Conservation (phyloP, 805 yeast species). For the Cyberlindnera sargentensis region DNA sequence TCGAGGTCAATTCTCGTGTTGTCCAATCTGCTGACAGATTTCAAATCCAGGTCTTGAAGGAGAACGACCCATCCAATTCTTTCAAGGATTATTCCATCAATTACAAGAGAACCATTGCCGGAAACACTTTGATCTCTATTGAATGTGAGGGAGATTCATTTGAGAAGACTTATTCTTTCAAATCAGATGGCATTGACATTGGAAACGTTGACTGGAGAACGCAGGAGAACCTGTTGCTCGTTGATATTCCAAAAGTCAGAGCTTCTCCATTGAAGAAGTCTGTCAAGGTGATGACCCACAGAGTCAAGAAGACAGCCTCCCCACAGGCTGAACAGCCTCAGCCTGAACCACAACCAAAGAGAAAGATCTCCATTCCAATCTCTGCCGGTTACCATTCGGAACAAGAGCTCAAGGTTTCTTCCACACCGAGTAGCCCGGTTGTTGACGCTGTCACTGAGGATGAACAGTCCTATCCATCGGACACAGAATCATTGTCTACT, state of each 20-base stretch:
- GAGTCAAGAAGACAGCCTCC: not conserved
- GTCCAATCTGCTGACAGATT: slow-evolving; percentile 2
- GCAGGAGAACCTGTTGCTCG: slow-evolving; percentile 4
- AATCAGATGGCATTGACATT: slow-evolving; percentile 8
- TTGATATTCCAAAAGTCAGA: slow-evolving; percentile 14
- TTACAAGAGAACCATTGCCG: slow-evolving; percentile 6
- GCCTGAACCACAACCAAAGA: not conserved
- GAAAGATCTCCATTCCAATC: not conserved
- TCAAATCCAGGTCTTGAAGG: slow-evolving; percentile 15
- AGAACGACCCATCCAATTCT: slow-evolving; percentile 7
- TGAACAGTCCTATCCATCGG: not conserved
- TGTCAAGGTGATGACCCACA: not conserved
- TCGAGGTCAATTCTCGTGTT: slow-evolving; percentile 5
- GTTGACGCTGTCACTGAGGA: not conserved
- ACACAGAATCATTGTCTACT: slow-evolving; percentile 1
- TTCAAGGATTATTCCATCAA: slow-evolving; percentile 14
- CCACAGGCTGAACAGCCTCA: not conserved
- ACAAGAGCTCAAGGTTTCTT: not conserved
- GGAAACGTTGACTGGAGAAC: slow-evolving; percentile 13
- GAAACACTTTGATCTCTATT: slow-evolving; percentile 7
- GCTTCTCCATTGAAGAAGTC: not conserved
- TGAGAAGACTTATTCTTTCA: slow-evolving; percentile 12
- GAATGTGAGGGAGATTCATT: slow-evolving; percentile 13
- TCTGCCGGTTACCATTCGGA: not conserved
- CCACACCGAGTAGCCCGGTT: not conserved